Evolutionary conservation across 495 filamentous ascomycete genomes (phyloP).

Genomic region (Neurospora tetraspora): DNA sequence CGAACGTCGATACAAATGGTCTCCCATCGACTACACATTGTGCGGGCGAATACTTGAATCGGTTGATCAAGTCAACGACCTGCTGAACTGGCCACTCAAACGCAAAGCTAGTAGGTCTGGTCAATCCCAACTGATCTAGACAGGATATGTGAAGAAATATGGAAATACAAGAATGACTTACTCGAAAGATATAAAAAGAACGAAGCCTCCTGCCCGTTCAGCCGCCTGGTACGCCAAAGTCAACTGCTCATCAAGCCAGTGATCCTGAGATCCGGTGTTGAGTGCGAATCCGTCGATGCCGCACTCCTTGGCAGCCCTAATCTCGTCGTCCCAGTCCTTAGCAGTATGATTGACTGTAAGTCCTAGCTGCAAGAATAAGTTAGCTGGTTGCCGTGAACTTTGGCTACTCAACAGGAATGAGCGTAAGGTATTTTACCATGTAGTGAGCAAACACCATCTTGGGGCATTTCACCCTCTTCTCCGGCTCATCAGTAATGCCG

Average conservation of each 20-base stretch:
- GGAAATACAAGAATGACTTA: constrained; percentile 1
- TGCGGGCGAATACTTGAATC: constrained; percentile 38
- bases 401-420: background rate
- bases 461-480: background rate
- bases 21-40: constrained; percentile 47
- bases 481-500: background rate
- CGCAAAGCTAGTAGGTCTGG: constrained; percentile 22
- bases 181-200: constrained; percentile 63
- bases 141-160: background rate
- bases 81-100: constrained; percentile 45
- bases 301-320: constrained; percentile 46
- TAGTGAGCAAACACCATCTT: constrained; percentile 31
- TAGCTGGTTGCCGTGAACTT: background rate
- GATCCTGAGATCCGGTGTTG: constrained; percentile 50
- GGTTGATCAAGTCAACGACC: constrained; percentile 49
- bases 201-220: constrained; percentile 40
- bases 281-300: constrained; percentile 67
- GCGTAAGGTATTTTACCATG: constrained; percentile 22
- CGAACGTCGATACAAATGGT: constrained; percentile 65
- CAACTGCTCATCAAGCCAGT: constrained; percentile 40
- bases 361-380: constrained; percentile 22
- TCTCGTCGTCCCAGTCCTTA: constrained; percentile 50
- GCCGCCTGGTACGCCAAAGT: constrained; percentile 47
- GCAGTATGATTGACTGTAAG: constrained; percentile 31
- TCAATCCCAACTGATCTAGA: background rate